Evolutionary conservation across 2,329 filamentous ascomycete genomes (phyloP).

Genomic region (Pseudocercospora pini-densiflorae): DNA sequence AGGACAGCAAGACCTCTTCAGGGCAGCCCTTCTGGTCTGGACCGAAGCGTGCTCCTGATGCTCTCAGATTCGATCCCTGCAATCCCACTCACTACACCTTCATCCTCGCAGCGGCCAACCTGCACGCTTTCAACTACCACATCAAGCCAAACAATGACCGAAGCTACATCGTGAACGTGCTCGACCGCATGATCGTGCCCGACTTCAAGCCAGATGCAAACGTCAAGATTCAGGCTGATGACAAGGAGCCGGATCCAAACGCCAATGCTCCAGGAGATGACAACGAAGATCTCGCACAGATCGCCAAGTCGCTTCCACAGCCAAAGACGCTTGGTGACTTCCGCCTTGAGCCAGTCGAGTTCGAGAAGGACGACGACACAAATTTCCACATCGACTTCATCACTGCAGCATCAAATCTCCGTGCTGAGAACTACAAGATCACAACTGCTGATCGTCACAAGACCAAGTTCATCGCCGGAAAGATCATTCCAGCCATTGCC

Average conservation of each 20-base stretch:
- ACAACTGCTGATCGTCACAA: slow-evolving; percentile 90
- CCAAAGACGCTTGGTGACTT: slow-evolving; percentile 84
- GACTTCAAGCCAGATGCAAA: slow-evolving; percentile 89
- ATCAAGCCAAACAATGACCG: slow-evolving; percentile 74
- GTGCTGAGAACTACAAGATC: slow-evolving; percentile 98
- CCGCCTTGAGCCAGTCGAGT: slow-evolving; percentile 89
- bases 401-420: slow-evolving; percentile 92
- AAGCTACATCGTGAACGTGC: slow-evolving; percentile 74
- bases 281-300: slow-evolving; percentile 72
- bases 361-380: slow-evolving; percentile 98
- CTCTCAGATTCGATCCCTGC: slow-evolving; percentile 83
- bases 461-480: slow-evolving; percentile 99
- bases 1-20: slow-evolving; percentile 84
- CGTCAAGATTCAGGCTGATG: slow-evolving; percentile 96
- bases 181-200: slow-evolving; percentile 92
- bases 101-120: slow-evolving; percentile 82
- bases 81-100: slow-evolving; percentile 89
- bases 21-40: slow-evolving; percentile 98
- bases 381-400: slow-evolving; percentile 99
- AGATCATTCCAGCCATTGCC: slow-evolving; percentile 98
- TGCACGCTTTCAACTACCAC: slow-evolving; percentile 97
- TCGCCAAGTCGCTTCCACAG: slow-evolving; percentile 74
- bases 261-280: slow-evolving; percentile 67
- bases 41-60: slow-evolving; percentile 92
- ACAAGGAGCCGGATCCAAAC: slow-evolving; percentile 93